Base-by-base conservation (phyloP, 2,329 filamentous ascomycete species). In the Colletotrichum kahawae region DNA sequence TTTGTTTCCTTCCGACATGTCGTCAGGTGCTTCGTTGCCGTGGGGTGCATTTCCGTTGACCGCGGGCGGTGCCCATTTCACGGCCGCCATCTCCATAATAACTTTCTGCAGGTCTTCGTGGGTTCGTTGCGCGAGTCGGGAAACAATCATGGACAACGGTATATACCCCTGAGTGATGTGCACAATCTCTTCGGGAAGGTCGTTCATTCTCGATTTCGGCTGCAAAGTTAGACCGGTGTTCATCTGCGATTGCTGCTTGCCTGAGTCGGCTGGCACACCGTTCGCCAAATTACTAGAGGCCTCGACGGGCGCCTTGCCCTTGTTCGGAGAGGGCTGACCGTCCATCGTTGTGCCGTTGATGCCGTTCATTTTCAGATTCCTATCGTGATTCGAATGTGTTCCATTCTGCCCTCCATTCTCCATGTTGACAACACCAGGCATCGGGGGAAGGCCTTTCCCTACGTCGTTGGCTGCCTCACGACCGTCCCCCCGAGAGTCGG, bases 91-190 rank as follows among this genome's bases (percentile, higher is more conserved):
- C 74, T 93, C 91, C 48, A 89, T 86, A 57, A 98, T 89, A 76
- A 93, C 89, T 10, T 94, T 92, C 64, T 91, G 89, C 36, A 98
- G 88, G 70, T 93, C 91, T 81, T 95, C 95, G 84, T 96, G 96
- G 64, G 94, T 95, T 80, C 93, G 92, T 83, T 98, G 95, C 38
- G 95, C 93, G 48, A 97, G 90, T 78, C 97, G 92, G 77, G 92
- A 91, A 67, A 98, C 89, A 60, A 99, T 86, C 16, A 90, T 90
- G 6, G 93, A 92, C 24, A 98, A 88, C 5, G 95, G 93, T 71
- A 96, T 89, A 82, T 95, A 97, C 38, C 92, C 93, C 72, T 93
- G 87, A 0, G 93, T 93, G 74, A 98, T 93, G 81, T 98, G 95
- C 48, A 86, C 84, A 48, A 93, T 91, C 80, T 92, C 90, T 73